phyloP scores from a whole-genome alignment of 306 rosid genomes.

The Abrus pulchellus region DNA sequence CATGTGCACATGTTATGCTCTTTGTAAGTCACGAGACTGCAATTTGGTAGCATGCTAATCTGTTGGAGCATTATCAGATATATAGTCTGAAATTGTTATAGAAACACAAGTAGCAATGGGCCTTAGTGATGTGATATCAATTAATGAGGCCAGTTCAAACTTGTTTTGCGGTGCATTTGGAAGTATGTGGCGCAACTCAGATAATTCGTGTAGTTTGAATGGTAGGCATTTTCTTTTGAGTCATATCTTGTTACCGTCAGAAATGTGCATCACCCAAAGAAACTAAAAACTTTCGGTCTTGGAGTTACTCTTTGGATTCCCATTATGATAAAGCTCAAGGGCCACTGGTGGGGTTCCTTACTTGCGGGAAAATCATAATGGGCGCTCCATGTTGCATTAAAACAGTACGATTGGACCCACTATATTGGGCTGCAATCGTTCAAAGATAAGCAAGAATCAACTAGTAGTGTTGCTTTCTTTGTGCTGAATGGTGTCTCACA shows the following conservation, averaged over 20 bases:
- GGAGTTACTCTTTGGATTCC: conserved; percentile 61
- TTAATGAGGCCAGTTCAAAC: background rate
- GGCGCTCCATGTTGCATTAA: conserved; percentile 55
- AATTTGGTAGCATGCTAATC: background rate
- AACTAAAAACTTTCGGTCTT: conserved; percentile 46
- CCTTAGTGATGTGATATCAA: background rate
- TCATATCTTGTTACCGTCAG: conserved; percentile 44
- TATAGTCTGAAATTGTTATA: background rate
- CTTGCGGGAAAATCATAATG: conserved; percentile 49
- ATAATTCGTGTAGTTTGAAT: conserved; percentile 42
- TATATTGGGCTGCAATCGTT: conserved; percentile 42
- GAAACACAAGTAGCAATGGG: background rate
- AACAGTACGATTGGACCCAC: conserved; percentile 58
- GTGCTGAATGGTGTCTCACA: conserved; percentile 49
- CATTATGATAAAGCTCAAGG: conserved; percentile 48
- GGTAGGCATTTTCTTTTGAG: conserved; percentile 43
- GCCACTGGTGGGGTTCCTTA: conserved; percentile 55
- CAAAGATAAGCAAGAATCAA: conserved; percentile 51
- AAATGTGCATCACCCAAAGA: conserved; percentile 28
- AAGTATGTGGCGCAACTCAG: conserved; percentile 31
- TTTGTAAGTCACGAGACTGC: background rate
- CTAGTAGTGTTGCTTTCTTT: conserved; percentile 53
- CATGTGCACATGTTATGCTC: conserved; percentile 13
- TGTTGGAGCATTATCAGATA: background rate
- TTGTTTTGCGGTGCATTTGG: conserved; percentile 28